Evolutionary conservation across 1,284 basidiomycete genomes (phyloP).

Genomic region (Mycena sp.): DNA sequence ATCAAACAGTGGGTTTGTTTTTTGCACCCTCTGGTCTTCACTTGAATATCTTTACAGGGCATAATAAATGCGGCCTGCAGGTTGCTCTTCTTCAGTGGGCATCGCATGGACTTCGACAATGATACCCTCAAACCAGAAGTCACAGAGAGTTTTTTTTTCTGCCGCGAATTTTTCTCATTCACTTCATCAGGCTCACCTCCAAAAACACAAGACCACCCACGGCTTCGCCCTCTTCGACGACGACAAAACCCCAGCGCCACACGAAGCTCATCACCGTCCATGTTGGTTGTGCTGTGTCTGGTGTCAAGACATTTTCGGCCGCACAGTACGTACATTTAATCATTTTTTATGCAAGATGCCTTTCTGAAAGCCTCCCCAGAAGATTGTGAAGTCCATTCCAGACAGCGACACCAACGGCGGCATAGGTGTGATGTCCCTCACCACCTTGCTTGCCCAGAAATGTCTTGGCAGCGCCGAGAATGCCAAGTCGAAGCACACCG

Average conservation of each 20-base stretch:
- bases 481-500: constrained; percentile 1
- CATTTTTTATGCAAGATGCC: too few relatives aligned
- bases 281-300: background rate
- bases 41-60: background rate
- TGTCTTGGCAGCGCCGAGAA: background rate
- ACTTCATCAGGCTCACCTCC: background rate
- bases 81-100: background rate
- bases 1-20: background rate
- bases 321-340: background rate
- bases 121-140: background rate
- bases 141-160: background rate
- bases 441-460: background rate
- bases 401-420: background rate
- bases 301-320: background rate
- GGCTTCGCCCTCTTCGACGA: background rate
- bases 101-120: background rate
- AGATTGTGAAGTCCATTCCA: background rate
- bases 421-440: background rate
- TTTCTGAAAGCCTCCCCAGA: background rate
- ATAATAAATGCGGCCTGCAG: background rate
- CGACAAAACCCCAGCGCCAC: background rate
- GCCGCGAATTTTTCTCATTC: background rate
- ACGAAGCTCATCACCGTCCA: background rate
- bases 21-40: background rate
- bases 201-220: background rate